Percentiles rank a stretch among this genome's conserved stretches.
phyloP scores from a whole-genome alignment of 2,329 filamentous ascomycete genomes.

The Aspergillus hortae region DNA sequence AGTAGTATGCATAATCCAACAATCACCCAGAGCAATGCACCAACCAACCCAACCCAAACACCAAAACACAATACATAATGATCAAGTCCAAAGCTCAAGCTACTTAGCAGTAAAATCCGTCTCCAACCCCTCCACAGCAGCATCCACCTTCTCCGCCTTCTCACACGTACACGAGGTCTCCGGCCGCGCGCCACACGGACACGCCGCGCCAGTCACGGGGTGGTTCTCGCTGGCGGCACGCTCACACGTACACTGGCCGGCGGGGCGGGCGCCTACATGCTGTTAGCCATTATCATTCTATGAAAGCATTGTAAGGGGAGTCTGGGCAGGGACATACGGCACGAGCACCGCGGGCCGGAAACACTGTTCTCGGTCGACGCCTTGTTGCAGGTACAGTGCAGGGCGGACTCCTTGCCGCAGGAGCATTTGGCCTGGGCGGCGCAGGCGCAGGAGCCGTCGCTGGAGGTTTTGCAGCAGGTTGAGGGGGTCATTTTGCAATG shows the following conservation, averaged over 20 bases:
- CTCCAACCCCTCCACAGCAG: conserved; percentile 61
- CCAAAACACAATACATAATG: conserved; percentile 14
- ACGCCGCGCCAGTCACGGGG: conserved; percentile 58
- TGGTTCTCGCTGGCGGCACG: conserved; percentile 68
- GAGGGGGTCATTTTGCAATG: conserved; percentile 43
- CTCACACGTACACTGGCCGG: conserved; percentile 77
- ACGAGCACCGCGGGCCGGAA: conserved; percentile 73
- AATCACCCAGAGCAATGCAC: too few relatives aligned
- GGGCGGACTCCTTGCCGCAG: conserved; percentile 81
- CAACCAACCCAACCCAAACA: neutral
- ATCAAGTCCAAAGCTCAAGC: conserved; percentile 4
- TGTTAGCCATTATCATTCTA: neutral
- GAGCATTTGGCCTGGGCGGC: conserved; percentile 68
- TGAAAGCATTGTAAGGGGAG: neutral
- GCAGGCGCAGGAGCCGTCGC: conserved; percentile 53
- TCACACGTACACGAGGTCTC: conserved; percentile 77
- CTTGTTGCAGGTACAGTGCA: conserved; percentile 82
- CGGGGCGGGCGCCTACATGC: conserved; percentile 62
- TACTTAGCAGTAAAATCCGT: conserved; percentile 43
- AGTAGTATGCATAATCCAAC: too few relatives aligned
- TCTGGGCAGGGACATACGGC: conserved; percentile 52
- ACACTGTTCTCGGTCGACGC: conserved; percentile 70
- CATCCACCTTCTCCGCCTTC: conserved; percentile 62
- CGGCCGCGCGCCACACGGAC: conserved; percentile 73
- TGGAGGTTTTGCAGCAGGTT: conserved; percentile 59